phyloP scores from a whole-genome alignment of 805 yeast genomes.

The Saccharomycopsis vini region DNA sequence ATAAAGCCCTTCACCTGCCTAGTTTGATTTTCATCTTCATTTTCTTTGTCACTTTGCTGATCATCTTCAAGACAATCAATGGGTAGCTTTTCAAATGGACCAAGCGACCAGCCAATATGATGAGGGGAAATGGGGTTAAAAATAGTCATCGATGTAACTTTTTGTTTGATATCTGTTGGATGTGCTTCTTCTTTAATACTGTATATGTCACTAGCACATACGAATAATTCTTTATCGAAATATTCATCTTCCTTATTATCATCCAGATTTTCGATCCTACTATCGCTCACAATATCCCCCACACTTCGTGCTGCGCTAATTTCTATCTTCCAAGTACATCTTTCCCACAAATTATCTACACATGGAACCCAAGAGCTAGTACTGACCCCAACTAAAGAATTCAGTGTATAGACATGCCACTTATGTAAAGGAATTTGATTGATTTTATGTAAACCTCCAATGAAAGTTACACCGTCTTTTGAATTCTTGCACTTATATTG shows the following conservation, averaged over 20 bases:
- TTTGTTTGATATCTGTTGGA: conserved; percentile 64
- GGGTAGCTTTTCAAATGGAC: conserved; percentile 66
- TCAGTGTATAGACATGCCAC: conserved; percentile 85
- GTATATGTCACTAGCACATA: conserved; percentile 62
- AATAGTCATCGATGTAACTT: conserved; percentile 61
- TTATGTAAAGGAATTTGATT: conserved; percentile 31
- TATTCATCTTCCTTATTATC: conserved; percentile 18
- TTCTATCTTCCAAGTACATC: conserved; percentile 87
- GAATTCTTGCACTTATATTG: conserved; percentile 60
- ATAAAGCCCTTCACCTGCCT: conserved; percentile 48
- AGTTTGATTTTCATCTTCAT: conserved; percentile 28
- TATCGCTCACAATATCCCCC: conserved; percentile 45
- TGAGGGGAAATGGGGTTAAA: conserved; percentile 87
- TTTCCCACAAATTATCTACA: conserved; percentile 78
- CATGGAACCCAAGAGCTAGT: conserved; percentile 99
- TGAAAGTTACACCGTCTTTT: conserved; percentile 66
- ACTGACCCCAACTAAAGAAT: conserved; percentile 66
- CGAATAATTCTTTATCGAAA: conserved; percentile 38
- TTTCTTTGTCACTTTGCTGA: conserved; percentile 16
- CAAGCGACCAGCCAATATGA: conserved; percentile 91
- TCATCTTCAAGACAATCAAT: conserved; percentile 26
- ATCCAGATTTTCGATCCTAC: too few species aligned
- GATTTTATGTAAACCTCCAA: conserved; percentile 42
- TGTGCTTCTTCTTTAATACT: conserved; percentile 66
- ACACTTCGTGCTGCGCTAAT: conserved; percentile 77